These are phyloP conservation scores for Coemansia sp. DNA, from an alignment of 192 early-diverging fungal genomes.

Conservation along the genomic window DNA sequence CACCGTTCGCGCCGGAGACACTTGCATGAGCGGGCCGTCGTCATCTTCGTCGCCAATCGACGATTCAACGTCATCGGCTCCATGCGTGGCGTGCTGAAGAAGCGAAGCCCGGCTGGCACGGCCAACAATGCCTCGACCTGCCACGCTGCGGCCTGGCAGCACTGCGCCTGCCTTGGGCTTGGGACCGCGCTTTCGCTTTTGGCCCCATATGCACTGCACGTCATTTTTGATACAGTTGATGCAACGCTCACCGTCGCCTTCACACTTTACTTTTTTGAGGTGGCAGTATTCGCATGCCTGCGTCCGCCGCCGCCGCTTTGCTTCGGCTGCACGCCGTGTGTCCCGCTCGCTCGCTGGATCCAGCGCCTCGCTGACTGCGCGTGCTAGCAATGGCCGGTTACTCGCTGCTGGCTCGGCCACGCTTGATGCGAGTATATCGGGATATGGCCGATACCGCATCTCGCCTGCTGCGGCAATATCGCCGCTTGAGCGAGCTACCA, in stretches of 20 bases:
- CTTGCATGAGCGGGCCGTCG: neutral
- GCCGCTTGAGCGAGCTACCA: constrained; percentile 12
- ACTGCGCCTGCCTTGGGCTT: constrained; percentile 32
- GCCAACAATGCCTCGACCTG: no score
- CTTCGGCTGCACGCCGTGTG: neutral
- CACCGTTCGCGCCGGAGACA: neutral
- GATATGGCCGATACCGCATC: constrained; percentile 45
- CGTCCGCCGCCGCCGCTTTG: constrained; percentile 42
- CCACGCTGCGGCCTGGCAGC: constrained; percentile 2
- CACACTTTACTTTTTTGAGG: constrained; percentile 53
- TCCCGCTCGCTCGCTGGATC: constrained; percentile 3
- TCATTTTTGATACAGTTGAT: constrained; percentile 54
- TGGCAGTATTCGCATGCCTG: constrained; percentile 56
- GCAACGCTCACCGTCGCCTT: constrained; percentile 44
- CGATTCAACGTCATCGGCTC: constrained; percentile 8
- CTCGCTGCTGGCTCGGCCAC: neutral
- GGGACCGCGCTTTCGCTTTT: constrained; percentile 53
- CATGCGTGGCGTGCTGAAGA: neutral
- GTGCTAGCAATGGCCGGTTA: constrained; percentile 8
- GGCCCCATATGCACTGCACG: constrained; percentile 47
- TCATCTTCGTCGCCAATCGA: neutral
- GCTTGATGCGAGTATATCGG: constrained; percentile 24
- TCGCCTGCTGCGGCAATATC: constrained; percentile 13
- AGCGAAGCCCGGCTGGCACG: no score
- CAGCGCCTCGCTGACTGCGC: constrained; percentile 8